Evolutionary conservation across 768 basidiomycete species (phyloP), one percentile per base, ranked within the genome.

Genomic region (Sarcodon sp.): DNA sequence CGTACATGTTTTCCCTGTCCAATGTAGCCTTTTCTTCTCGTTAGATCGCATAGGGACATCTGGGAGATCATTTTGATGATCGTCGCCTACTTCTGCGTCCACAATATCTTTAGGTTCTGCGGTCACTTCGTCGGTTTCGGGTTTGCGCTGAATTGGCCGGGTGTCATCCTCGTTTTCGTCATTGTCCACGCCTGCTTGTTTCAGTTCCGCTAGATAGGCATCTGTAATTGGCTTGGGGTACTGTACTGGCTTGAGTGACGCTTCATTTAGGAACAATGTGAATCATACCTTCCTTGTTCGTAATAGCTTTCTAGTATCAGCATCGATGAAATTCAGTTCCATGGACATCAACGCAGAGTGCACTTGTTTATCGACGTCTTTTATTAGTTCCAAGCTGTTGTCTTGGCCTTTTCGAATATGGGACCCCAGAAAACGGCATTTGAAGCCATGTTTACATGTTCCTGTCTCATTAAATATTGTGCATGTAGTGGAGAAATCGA

Each of bases 21-120:
- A 98, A 56, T 87, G 66, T 39, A 98, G 60, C 46, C 88, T 69
- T 60, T 79, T 89, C 69, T 97, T 98, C 67, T 99, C 96, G 10
- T 66, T 61, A 39, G 83, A 80, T 31, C 87, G 73, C 18, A 76
- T 54, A 1, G 77, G 79, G 1, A 82, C 80, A 54, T 94, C 91
- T 2, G 80, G 78, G 0, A 69, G 70, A 54, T 85, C 85, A 2
- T 51, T 55, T 47, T 73, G 71, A 6, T 61, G 55, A 3, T 37
- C 44, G 3, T 56, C 53, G 18, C 57, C 58, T 7, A 27, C 43
- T 9, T 10, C 35, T 1, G 32, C 21, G 8, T 18, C 13, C 18
- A 10, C 32, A 13, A 11, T 37, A 2, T 44, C 8, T n/a, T 13
- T 13, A 9, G 18, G 8, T 7, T 16, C 37, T 11, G 9, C 7